These are phyloP conservation scores for Deinandra increscens DNA, from an alignment of 129 eudicot genomes.

Conservation along the genomic window DNA sequence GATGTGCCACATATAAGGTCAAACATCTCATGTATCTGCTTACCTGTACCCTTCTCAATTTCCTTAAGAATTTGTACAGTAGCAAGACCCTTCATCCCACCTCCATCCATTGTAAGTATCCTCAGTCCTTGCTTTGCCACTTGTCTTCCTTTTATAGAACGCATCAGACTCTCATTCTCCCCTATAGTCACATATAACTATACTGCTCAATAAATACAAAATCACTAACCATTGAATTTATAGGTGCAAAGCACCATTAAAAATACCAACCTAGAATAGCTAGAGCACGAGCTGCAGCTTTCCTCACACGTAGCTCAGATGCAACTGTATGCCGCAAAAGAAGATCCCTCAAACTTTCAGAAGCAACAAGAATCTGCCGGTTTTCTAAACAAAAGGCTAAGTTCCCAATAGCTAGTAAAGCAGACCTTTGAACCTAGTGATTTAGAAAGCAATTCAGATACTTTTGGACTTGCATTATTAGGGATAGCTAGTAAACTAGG, in stretches of 20 bases:
- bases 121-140: constrained; percentile 83
- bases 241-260: neutral
- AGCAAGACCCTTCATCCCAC: constrained; percentile 98
- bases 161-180: constrained; percentile 82
- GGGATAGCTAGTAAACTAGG: neutral
- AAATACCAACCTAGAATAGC: constrained; percentile 68
- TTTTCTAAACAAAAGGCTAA: constrained; percentile 73
- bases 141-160: constrained; percentile 72
- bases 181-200: constrained; percentile 43
- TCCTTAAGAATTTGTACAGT: constrained; percentile 89
- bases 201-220: neutral
- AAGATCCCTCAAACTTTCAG: constrained; percentile 79
- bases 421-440: constrained; percentile 66
- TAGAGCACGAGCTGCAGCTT: constrained; percentile 88
- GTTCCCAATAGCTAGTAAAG: constrained; percentile 75
- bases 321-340: constrained; percentile 64
- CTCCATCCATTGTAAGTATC: constrained; percentile 96
- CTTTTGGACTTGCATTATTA: neutral
- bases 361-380: constrained; percentile 66
- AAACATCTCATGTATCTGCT: constrained; percentile 87
- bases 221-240: neutral
- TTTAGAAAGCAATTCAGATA: neutral
- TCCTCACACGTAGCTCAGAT: constrained; percentile 61
- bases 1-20: constrained; percentile 99
- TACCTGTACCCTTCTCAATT: constrained; percentile 89